A percentile compares a stretch with the other conserved stretches of the same genome.
Conservation (phyloP, 2,329 filamentous ascomycete species). For the Calonectria honghensis region DNA sequence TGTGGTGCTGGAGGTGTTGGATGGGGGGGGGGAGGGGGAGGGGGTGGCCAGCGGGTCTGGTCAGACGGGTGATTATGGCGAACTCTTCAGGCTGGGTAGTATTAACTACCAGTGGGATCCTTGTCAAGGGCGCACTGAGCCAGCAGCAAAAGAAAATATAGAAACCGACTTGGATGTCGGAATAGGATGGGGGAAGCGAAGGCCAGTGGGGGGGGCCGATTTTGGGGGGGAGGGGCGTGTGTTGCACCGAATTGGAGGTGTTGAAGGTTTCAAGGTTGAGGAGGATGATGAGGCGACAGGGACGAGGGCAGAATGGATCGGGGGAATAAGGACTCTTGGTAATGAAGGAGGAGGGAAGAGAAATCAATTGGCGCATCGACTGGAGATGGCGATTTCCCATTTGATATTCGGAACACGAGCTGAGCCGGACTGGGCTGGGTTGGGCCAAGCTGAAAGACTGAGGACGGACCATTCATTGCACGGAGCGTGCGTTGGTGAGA, state of each 20-base stretch:
- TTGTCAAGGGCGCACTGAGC: slow-evolving; percentile 36
- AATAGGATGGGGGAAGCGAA: slow-evolving; percentile 28
- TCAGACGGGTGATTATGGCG: slow-evolving; percentile 46
- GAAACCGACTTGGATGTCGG: slow-evolving; percentile 30
- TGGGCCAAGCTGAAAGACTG: slow-evolving; percentile 17
- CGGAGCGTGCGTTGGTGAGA: background rate
- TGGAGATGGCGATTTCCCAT: slow-evolving; percentile 37
- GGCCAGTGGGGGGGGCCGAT: slow-evolving; percentile 16
- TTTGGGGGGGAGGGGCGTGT: slow-evolving; percentile 33
- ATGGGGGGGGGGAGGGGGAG: slow-evolving; percentile 31
- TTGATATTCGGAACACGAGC: slow-evolving; percentile 37
- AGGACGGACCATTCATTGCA: background rate
- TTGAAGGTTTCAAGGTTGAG: slow-evolving; percentile 34
- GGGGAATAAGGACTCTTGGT: slow-evolving; percentile 39
- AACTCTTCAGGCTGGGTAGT: slow-evolving; percentile 46
- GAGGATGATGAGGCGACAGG: slow-evolving; percentile 34
- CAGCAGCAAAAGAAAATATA: slow-evolving; percentile 28
- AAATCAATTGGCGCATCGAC: slow-evolving; percentile 35
- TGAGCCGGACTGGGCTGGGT: slow-evolving; percentile 1
- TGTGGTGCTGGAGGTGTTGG: slow-evolving; percentile 45
- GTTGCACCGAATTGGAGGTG: slow-evolving; percentile 36
- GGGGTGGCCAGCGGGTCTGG: slow-evolving; percentile 46
- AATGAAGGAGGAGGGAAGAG: slow-evolving; percentile 51
- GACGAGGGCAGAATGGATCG: slow-evolving; percentile 40
- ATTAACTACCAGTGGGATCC: slow-evolving; percentile 41